Evolutionary conservation across 345 rosid species (phyloP), one percentile per base, ranked within the genome.

Genomic region (Psidium guajava): DNA sequence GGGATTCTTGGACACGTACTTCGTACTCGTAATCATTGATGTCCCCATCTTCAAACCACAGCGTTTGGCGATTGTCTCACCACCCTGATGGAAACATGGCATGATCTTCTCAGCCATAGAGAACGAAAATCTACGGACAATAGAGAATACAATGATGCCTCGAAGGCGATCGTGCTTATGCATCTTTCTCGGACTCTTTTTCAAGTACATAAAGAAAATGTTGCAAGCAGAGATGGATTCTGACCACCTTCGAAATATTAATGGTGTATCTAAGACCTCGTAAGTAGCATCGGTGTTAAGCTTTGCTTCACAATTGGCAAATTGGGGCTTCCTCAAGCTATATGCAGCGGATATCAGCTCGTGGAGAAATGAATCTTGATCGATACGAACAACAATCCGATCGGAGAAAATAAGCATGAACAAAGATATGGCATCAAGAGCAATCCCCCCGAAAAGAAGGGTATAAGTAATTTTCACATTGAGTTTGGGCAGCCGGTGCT

Each of bases 21-120:
- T 64, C 44, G 24, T 32, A 18, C 32, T 32, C 44, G 20, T 44
- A 16, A 4, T 32, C 2, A 10, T 49, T 10, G 6, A 2, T 49
- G 0, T 49, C 50, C 49, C 7, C 3, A 6, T 49, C 11, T 6
- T 49, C 50, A 49, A 6, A 32, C 77, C 24, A 64, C 0, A 4
- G 12, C 0, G 44, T 32, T 4, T 3, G 77, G 0, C 24, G 3
- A 64, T 32, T 32, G 24, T 0, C 12, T 18, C 21, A 0, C 44
- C 44, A 4, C 24, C 47, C 18, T 64, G 24, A 64, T 18, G 47
- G 12, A 18, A 64, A 64, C 5, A 64, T 16, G 6, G 32, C 22
- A 64, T 64, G 6, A 64, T 4, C 10, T 64, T 64, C 47, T 64
- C 24, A 8, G 22, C 42, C 77, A 32, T 64, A 64, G 6, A 5